phyloP scores from a whole-genome alignment of 2,329 filamentous ascomycete genomes.

The Epichloe elymi region DNA sequence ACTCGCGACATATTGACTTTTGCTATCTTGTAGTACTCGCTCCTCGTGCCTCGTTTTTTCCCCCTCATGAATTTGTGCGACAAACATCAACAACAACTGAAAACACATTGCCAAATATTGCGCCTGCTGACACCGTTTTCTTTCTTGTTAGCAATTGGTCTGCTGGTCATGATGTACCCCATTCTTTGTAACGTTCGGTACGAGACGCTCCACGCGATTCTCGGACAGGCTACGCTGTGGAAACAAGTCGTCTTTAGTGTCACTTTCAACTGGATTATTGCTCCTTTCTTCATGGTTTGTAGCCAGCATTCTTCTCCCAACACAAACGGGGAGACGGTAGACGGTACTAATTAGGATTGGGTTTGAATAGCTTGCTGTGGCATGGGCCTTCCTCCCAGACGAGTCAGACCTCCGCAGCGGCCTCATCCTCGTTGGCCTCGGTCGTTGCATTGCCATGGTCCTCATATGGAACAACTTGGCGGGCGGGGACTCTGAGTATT shows the following conservation, averaged over 20 bases:
- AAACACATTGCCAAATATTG: too few species aligned
- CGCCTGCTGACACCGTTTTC: too few species aligned
- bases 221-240: conserved; percentile 53
- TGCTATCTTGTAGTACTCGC: too few species aligned
- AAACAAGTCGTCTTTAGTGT: conserved; percentile 67
- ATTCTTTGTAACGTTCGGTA: conserved; percentile 79
- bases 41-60: too few species aligned
- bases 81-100: too few species aligned
- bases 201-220: conserved; percentile 57
- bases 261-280: conserved; percentile 70
- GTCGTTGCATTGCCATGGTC: conserved; percentile 80
- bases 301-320: neutral
- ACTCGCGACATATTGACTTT: too few species aligned
- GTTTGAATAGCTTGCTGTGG: conserved; percentile 42
- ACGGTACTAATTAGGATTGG: neutral
- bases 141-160: conserved; percentile 47
- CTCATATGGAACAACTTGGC: conserved; percentile 60
- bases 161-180: conserved; percentile 90
- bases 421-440: conserved; percentile 70
- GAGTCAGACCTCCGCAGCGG: conserved; percentile 46
- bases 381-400: conserved; percentile 56
- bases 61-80: too few species aligned
- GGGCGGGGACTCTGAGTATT: conserved; percentile 68
- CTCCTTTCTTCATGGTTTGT: conserved; percentile 66
- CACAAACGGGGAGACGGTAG: neutral